Percentiles rank a stretch among this genome's conserved stretches.
Evolutionary conservation across 2,329 filamentous ascomycete species (phyloP).

Genomic region (Hypoxylon sp.): DNA sequence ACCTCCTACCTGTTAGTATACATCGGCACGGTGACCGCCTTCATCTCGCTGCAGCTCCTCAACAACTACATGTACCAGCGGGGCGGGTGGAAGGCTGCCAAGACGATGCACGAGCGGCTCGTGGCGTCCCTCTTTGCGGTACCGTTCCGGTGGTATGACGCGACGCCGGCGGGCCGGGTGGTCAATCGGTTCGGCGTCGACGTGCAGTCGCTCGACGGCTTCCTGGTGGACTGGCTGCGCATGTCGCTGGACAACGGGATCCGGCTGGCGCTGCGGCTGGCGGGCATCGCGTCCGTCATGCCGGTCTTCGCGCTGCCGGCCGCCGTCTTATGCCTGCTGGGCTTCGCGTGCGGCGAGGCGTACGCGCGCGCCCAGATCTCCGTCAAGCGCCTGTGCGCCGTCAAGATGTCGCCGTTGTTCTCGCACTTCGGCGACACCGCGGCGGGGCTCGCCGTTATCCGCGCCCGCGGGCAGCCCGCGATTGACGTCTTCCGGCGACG

Average conservation of each 20-base stretch:
- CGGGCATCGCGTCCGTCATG: constrained; percentile 63
- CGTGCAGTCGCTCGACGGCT: constrained; percentile 63
- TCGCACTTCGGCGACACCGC: constrained; percentile 50
- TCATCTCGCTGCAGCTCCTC: constrained; percentile 32
- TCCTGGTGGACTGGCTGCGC: constrained; percentile 58
- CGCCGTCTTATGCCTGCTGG: background rate
- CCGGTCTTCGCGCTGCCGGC: constrained; percentile 50
- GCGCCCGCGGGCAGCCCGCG: constrained; percentile 43
- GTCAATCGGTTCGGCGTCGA: constrained; percentile 66
- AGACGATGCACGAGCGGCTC: constrained; percentile 61
- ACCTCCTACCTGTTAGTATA: constrained; percentile 46
- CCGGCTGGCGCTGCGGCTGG: constrained; percentile 60
- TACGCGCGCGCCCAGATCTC: constrained; percentile 54
- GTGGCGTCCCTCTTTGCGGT: constrained; percentile 62
- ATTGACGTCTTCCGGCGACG: constrained; percentile 47
- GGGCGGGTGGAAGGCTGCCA: constrained; percentile 61
- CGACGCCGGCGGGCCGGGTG: constrained; percentile 61
- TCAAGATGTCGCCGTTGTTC: constrained; percentile 50
- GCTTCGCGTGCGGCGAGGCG: background rate
- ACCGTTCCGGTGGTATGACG: constrained; percentile 65
- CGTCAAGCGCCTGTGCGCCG: constrained; percentile 48
- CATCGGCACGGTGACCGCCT: constrained; percentile 19
- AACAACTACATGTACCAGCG: constrained; percentile 46
- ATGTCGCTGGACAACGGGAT: constrained; percentile 55
- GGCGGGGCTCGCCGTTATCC: constrained; percentile 49